Percentiles rank a stretch among this genome's conserved stretches.
Conservation (phyloP, 2,329 filamentous ascomycete species). For the Fusarium illudens region DNA sequence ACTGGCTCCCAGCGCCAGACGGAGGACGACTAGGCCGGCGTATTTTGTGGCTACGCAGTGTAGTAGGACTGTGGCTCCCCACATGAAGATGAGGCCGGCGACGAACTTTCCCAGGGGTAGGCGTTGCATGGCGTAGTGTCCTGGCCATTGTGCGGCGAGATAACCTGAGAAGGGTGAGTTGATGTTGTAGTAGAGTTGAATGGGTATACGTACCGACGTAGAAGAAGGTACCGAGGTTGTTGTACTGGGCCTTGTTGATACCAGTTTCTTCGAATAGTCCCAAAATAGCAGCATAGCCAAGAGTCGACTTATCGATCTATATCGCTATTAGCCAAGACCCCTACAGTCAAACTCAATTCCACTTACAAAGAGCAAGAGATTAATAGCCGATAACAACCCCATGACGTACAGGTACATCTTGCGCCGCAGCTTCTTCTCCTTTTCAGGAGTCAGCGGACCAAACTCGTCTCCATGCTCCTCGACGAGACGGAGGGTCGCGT, state of each 20-base stretch:
- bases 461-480: conserved; percentile 46
- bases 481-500: conserved; percentile 47
- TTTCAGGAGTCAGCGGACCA: conserved; percentile 44
- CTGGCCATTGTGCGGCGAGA: conserved; percentile 48
- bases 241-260: conserved; percentile 49
- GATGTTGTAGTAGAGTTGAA: not conserved
- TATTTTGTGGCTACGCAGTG: conserved; percentile 49
- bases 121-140: conserved; percentile 51
- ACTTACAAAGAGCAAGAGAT: conserved; percentile 49
- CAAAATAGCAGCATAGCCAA: conserved; percentile 50
- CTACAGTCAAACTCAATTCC: not conserved
- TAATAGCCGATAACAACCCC: conserved; percentile 44
- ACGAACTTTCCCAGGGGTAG: conserved; percentile 51
- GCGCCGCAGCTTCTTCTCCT: conserved; percentile 42
- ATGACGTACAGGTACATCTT: conserved; percentile 48
- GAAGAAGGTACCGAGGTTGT: conserved; percentile 52
- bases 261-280: conserved; percentile 51
- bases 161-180: conserved; percentile 42
- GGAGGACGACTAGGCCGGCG: conserved; percentile 48
- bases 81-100: conserved; percentile 44
- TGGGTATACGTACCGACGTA: conserved; percentile 47
- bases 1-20: conserved; percentile 47
- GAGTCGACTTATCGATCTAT: conserved; percentile 51
- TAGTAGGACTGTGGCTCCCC: conserved; percentile 49
- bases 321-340: not conserved